phyloP scores from a whole-genome alignment of 176 grass and related monocot species.

The Cenchrus purpureus region DNA sequence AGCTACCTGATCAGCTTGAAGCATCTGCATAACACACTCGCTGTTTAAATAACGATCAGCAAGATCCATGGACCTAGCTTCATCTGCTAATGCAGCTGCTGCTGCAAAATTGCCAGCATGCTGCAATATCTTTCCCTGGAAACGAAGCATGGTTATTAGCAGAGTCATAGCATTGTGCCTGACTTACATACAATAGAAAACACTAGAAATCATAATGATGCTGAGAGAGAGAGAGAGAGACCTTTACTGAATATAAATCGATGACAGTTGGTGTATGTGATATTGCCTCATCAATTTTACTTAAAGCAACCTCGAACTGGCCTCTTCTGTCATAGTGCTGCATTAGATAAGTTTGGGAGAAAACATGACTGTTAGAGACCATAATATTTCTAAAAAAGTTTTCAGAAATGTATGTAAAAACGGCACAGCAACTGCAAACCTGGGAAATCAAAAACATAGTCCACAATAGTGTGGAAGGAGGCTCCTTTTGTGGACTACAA shows the following conservation, averaged over 20 bases:
- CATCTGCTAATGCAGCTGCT: constrained; percentile 86
- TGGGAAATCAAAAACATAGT: constrained; percentile 92
- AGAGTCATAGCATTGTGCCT: constrained; percentile 17
- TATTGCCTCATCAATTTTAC: constrained; percentile 96
- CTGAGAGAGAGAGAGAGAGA: constrained; percentile 8
- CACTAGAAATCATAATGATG: constrained; percentile 1
- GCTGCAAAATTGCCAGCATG: constrained; percentile 90
- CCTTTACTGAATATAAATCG: constrained; percentile 99
- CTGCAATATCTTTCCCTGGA: constrained; percentile 89
- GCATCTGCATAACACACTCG: constrained; percentile 98
- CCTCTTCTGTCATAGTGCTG: constrained; percentile 97
- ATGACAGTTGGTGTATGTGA: constrained; percentile 92
- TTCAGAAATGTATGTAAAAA: constrained; percentile 23
- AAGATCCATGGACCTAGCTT: constrained; percentile 99
- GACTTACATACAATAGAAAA: constrained; percentile 19
- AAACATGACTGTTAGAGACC: constrained; percentile 23
- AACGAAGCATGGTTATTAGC: constrained; percentile 33
- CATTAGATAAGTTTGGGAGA: constrained; percentile 37
- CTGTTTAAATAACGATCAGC: constrained; percentile 99
- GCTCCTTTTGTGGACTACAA: constrained; percentile 77
- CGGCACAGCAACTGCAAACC: constrained; percentile 57
- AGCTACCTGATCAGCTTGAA: constrained; percentile 94
- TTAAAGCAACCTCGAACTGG: constrained; percentile 72
- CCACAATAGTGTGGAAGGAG: constrained; percentile 95
- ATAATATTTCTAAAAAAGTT: constrained; percentile 25